These are phyloP conservation scores for Ilyonectria robusta DNA, from an alignment of 2,329 filamentous ascomycete genomes.

Conservation along the genomic window DNA sequence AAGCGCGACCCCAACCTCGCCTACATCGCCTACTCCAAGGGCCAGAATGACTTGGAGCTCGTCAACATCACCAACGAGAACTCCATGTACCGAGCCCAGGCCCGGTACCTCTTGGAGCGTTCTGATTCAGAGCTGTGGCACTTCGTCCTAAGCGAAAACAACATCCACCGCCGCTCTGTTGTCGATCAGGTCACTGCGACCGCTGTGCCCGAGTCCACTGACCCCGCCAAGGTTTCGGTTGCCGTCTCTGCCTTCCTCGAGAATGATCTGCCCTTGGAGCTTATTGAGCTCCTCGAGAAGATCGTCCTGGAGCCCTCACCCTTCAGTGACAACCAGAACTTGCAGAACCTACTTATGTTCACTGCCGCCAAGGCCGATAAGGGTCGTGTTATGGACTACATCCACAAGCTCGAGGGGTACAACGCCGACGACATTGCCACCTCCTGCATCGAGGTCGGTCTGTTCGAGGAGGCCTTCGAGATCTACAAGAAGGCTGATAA, in stretches of 20 bases:
- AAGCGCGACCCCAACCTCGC: constrained; percentile 97
- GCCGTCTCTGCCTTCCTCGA: constrained; percentile 94
- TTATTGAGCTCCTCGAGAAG: constrained; percentile 98
- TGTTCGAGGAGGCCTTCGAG: constrained; percentile 97
- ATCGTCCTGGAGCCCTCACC: constrained; percentile 99
- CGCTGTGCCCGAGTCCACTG: constrained; percentile 91
- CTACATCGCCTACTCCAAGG: constrained; percentile 95
- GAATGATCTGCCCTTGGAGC: constrained; percentile 90
- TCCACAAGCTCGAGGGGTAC: constrained; percentile 90
- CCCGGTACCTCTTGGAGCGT: constrained; percentile 92
- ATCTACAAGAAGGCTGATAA: constrained; percentile 98
- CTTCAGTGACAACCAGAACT: constrained; percentile 96
- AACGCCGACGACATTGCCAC: constrained; percentile 92
- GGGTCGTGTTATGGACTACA: constrained; percentile 94
- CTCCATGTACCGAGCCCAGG: constrained; percentile 99
- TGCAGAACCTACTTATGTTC: constrained; percentile 96
- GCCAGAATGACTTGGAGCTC: constrained; percentile 96
- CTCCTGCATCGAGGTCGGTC: constrained; percentile 93
- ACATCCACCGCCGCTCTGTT: constrained; percentile 92
- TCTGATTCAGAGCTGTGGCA: constrained; percentile 92
- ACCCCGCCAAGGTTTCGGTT: constrained; percentile 94
- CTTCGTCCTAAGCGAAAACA: constrained; percentile 96
- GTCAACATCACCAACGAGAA: constrained; percentile 99
- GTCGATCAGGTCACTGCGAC: constrained; percentile 97
- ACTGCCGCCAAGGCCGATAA: constrained; percentile 98